Base-by-base conservation (phyloP, 257 asterid genomes). In the Solanum verrucosum region DNA sequence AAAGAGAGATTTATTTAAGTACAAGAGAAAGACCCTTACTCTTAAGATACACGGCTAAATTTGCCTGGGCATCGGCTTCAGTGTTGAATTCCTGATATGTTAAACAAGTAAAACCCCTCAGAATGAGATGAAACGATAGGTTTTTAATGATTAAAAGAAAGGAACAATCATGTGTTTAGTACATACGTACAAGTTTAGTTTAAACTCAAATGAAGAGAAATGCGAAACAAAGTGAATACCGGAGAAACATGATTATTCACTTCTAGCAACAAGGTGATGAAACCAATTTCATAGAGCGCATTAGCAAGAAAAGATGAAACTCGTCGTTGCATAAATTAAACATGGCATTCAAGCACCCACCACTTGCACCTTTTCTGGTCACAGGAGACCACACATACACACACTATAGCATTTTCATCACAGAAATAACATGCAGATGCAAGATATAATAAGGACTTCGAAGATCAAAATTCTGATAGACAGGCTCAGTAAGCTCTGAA, bases 51-150 rank as follows among this genome's bases (percentile, higher is more conserved):
- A 95, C 89, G 33, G 93, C 99, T 44, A 93, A 90, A 91, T 96
- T 96, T 90, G 99, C 99, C 87, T 95, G 99, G 84, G 94, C 94
- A 92, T 96, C 99, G 6, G 99, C 99, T 56, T 96, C 99, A 4
- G 94, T 90, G 89, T 96, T 96, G 91, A 52, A 88, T 37, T 93
- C 98, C 99, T 95, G 92, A 86, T 46, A 90, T 84, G 52, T 52
- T 44, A 77, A 63, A 79, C 44, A 77, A 31, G 86, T 11, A 11
- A 63, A 73, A 59, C 20, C 33, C 33, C 60, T 79, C 60, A 65
- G 87, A 78, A 74, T 73, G 42, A 16, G 70, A 82, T 82, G 70
- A 82, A 9, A 49, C 2, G 20, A 82, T 81, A 29, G 70, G 29
- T 10, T 46, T 46, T 18, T 52, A 29, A 79, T 25, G 67, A 44